A percentile compares a stretch with the other conserved stretches of the same genome.
Conservation (phyloP, 495 filamentous ascomycete species). For the Aspergillus bridgeri region DNA sequence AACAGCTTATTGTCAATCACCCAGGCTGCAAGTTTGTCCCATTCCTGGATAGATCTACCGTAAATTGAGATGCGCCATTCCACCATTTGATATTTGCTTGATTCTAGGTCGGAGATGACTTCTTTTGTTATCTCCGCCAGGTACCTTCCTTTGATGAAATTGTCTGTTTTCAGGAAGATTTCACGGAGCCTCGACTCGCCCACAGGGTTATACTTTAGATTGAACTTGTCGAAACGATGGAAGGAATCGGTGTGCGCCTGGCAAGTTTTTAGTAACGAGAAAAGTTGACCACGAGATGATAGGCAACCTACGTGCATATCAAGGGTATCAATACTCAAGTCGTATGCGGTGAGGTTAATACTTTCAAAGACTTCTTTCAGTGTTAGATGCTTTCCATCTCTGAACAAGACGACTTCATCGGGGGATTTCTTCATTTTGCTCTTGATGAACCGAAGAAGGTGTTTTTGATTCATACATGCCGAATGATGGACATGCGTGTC, state of each 20-base stretch:
- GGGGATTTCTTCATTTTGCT: conserved; percentile 98
- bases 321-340: conserved; percentile 95
- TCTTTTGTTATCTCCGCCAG: conserved; percentile 97
- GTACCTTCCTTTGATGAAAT: conserved; percentile 93
- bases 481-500: conserved; percentile 99
- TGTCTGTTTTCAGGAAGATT: conserved; percentile 98
- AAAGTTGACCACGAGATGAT: not conserved
- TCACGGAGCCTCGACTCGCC: conserved; percentile 92
- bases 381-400: conserved; percentile 90
- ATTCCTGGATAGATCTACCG: conserved; percentile 85
- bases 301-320: conserved; percentile 86
- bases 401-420: conserved; percentile 87
- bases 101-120: conserved; percentile 95
- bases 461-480: conserved; percentile 99
- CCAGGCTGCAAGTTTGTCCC: conserved; percentile 97
- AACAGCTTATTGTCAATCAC: conserved; percentile 99
- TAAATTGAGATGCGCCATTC: conserved; percentile 99
- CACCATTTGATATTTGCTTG: conserved; percentile 99
- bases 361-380: conserved; percentile 92
- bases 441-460: conserved; percentile 96
- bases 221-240: conserved; percentile 99
- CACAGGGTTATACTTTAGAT: conserved; percentile 96
- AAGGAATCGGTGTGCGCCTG: conserved; percentile 97
- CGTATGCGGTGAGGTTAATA: conserved; percentile 95
- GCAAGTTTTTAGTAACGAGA: conserved; percentile 7